phyloP scores from a whole-genome alignment of 371 early-diverging fungal species.

The Dichotomocladium elegans region DNA sequence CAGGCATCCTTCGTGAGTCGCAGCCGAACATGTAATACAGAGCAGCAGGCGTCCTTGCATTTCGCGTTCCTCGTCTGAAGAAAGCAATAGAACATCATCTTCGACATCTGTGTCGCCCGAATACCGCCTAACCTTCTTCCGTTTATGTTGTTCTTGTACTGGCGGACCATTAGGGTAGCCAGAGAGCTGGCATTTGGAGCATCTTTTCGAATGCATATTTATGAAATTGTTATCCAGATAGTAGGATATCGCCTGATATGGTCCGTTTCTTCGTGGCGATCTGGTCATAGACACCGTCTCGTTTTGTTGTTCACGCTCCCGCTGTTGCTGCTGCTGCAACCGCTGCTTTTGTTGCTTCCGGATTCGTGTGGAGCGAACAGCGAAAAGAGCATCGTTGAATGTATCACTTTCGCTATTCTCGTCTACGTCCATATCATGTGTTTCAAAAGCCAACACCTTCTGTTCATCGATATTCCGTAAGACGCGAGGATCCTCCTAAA shows the following conservation, averaged over 20 bases:
- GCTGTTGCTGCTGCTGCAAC: not conserved
- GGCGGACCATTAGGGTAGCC: constrained; percentile 1
- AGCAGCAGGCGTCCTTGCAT: constrained; percentile 33
- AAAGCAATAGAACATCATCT: not conserved
- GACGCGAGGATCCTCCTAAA: not conserved
- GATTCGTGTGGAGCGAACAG: too few species aligned
- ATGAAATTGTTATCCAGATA: not conserved
- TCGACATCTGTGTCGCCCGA: not conserved
- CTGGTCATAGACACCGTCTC: not conserved
- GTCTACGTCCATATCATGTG: not conserved
- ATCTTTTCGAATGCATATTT: constrained; percentile 3
- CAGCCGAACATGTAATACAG: constrained; percentile 38
- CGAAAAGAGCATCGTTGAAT: too few species aligned
- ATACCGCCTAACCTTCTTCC: too few species aligned
- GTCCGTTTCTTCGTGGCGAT: not conserved
- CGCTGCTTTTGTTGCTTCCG: not conserved
- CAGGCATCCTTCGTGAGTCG: constrained; percentile 38
- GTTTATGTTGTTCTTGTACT: not conserved
- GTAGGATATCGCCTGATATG: not conserved
- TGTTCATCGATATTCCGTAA: not conserved
- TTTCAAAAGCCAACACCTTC: not conserved
- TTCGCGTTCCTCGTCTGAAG: constrained; percentile 25
- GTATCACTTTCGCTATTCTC: too few species aligned
- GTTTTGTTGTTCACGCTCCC: not conserved
- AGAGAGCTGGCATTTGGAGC: not conserved